Conservation (phyloP, 2,329 filamentous ascomycete genomes). For the Aspergillus uvarum region DNA sequence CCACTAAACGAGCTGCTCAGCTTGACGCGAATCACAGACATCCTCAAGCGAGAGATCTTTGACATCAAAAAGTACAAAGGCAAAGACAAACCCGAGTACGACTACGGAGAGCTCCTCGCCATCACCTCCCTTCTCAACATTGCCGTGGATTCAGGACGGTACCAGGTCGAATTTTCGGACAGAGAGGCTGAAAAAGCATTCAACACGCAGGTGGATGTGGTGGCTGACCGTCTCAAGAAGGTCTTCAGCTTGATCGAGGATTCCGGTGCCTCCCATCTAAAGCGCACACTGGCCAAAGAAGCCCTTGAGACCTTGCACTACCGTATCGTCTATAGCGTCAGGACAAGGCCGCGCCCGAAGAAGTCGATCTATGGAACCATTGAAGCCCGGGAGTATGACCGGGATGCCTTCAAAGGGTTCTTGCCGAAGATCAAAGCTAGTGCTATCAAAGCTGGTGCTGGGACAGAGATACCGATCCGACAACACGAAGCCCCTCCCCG, state of each 20-base stretch:
- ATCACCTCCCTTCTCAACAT: constrained; percentile 70
- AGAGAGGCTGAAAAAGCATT: constrained; percentile 53
- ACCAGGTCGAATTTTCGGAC: constrained; percentile 31
- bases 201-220: constrained; percentile 68
- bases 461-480: constrained; percentile 5
- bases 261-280: constrained; percentile 69
- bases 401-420: neutral
- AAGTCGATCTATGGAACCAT: constrained; percentile 42
- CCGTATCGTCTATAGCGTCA: constrained; percentile 68
- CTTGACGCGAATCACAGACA: constrained; percentile 29
- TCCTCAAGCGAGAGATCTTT: constrained; percentile 34
- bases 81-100: constrained; percentile 29
- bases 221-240: constrained; percentile 60
- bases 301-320: constrained; percentile 72
- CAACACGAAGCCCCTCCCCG: constrained; percentile 3
- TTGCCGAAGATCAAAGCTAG: neutral
- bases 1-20: constrained; percentile 28
- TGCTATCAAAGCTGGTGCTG: neutral
- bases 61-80: constrained; percentile 29
- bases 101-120: constrained; percentile 69
- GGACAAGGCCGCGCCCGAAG: constrained; percentile 61
- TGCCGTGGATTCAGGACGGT: constrained; percentile 66
- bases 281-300: constrained; percentile 74
- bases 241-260: constrained; percentile 67
- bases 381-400: constrained; percentile 12